These are phyloP conservation scores for Colletotrichum melonis DNA, from an alignment of 2,329 filamentous ascomycete species.

Conservation along the genomic window DNA sequence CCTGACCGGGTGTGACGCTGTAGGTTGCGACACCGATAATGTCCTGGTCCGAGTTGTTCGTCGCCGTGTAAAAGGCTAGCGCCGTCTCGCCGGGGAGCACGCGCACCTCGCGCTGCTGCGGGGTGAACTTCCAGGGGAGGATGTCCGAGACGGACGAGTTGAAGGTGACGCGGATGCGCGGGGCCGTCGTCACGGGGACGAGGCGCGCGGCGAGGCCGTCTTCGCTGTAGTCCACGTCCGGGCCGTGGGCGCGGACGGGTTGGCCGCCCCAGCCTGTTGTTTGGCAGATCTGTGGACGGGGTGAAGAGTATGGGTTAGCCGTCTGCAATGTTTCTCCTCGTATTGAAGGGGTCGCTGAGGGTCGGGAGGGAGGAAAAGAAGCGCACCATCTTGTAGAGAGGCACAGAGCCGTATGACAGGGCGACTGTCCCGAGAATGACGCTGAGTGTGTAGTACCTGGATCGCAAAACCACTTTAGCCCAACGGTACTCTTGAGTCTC, in stretches of 20 bases:
- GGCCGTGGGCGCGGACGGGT: conserved; percentile 81
- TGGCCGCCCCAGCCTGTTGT: conserved; percentile 93
- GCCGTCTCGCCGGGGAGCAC: conserved; percentile 97
- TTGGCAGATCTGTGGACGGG: conserved; percentile 74
- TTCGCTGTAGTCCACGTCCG: conserved; percentile 55
- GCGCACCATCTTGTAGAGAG: conserved; percentile 85
- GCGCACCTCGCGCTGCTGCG: conserved; percentile 95
- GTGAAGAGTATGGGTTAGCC: not conserved
- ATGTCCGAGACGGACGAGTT: conserved; percentile 95
- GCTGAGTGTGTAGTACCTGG: conserved; percentile 79
- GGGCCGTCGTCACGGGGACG: conserved; percentile 81
- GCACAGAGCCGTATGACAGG: conserved; percentile 85
- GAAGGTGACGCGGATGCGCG: conserved; percentile 94
- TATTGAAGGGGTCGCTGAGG: not conserved
- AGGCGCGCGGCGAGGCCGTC: conserved; percentile 80
- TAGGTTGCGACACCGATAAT: conserved; percentile 99
- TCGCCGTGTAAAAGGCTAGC: conserved; percentile 96
- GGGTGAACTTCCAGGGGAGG: conserved; percentile 96
- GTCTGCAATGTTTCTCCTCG: too few relatives aligned
- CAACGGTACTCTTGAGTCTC: not conserved
- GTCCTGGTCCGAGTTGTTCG: conserved; percentile 88
- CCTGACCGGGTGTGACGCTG: conserved; percentile 94
- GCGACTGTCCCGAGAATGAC: conserved; percentile 84
- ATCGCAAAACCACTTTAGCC: conserved; percentile 35
- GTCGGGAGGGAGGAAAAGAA: not conserved